Evolutionary conservation across 225 moss, liverwort and hornwort genomes (phyloP).

Genomic region (Climacium dendroides): DNA sequence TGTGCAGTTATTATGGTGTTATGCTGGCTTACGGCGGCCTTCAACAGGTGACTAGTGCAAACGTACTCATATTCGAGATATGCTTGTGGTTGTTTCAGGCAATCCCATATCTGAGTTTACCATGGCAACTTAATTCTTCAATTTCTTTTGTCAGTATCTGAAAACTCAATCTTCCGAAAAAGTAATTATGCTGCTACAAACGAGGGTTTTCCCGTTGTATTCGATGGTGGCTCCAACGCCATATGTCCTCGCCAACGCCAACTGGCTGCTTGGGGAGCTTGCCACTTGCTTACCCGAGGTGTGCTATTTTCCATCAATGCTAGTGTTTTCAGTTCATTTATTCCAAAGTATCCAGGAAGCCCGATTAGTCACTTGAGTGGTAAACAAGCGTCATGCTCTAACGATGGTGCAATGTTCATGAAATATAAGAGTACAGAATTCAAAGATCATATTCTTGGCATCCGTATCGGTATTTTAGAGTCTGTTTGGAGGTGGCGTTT

Average conservation of each 20-base stretch:
- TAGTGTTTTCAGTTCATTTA: not conserved
- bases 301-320: not conserved
- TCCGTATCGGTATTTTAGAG: not conserved
- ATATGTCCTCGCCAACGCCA: slow-evolving; percentile 39
- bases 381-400: not conserved
- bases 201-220: slow-evolving; percentile 37
- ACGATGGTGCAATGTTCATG: not conserved
- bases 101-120: not conserved
- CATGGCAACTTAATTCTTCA: not conserved
- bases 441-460: not conserved
- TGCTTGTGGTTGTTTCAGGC: not conserved
- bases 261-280: slow-evolving; percentile 49
- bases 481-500: not conserved
- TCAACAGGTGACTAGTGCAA: slow-evolving; percentile 29
- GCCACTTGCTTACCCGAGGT: slow-evolving; percentile 49
- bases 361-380: not conserved
- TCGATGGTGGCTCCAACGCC: slow-evolving; percentile 24
- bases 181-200: slow-evolving; percentile 42
- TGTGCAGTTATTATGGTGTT: slow-evolving; percentile 65
- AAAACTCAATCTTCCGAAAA: slow-evolving; percentile 59
- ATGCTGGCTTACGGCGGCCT: slow-evolving; percentile 75
- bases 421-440: not conserved
- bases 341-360: not conserved
- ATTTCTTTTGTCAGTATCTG: slow-evolving; percentile 28
- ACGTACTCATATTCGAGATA: not conserved